These are phyloP conservation scores for Neofusicoccum umdonicola DNA, from an alignment of 2,329 filamentous ascomycete genomes.

Conservation along the genomic window DNA sequence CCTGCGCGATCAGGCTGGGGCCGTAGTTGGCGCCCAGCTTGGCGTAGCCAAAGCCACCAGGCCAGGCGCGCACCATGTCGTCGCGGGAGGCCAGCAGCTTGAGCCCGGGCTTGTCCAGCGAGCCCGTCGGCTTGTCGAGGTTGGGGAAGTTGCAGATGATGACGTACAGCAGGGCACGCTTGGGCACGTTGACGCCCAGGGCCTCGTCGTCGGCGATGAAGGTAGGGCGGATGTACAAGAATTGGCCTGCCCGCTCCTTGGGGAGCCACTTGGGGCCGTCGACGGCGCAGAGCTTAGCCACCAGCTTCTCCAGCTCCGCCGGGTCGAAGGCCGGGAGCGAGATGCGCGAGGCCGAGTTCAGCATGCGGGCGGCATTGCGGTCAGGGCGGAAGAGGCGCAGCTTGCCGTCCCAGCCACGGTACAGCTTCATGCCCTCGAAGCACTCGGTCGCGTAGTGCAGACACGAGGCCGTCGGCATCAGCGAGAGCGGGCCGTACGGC, in stretches of 20 bases:
- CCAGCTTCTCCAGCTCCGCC: conserved; percentile 69
- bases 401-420: conserved; percentile 66
- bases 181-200: conserved; percentile 76
- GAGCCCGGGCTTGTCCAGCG: conserved; percentile 41
- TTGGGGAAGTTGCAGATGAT: conserved; percentile 56
- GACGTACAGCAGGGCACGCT: conserved; percentile 85
- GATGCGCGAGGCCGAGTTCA: conserved; percentile 58
- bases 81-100: conserved; percentile 75
- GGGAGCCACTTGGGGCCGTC: conserved; percentile 81
- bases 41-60: conserved; percentile 85
- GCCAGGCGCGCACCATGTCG: conserved; percentile 88
- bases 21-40: conserved; percentile 96
- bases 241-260: conserved; percentile 62
- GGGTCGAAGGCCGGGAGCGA: conserved; percentile 73
- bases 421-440: conserved; percentile 81
- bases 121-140: conserved; percentile 32
- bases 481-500: conserved; percentile 72
- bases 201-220: conserved; percentile 80
- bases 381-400: conserved; percentile 76
- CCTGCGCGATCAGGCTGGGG: conserved; percentile 74
- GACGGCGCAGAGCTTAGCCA: conserved; percentile 67
- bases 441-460: conserved; percentile 90
- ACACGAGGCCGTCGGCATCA: conserved; percentile 77
- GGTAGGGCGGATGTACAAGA: conserved; percentile 82
- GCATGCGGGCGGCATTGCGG: conserved; percentile 66